Conservation (phyloP, 257 asterid genomes). For the Salvia rosmarinus region DNA sequence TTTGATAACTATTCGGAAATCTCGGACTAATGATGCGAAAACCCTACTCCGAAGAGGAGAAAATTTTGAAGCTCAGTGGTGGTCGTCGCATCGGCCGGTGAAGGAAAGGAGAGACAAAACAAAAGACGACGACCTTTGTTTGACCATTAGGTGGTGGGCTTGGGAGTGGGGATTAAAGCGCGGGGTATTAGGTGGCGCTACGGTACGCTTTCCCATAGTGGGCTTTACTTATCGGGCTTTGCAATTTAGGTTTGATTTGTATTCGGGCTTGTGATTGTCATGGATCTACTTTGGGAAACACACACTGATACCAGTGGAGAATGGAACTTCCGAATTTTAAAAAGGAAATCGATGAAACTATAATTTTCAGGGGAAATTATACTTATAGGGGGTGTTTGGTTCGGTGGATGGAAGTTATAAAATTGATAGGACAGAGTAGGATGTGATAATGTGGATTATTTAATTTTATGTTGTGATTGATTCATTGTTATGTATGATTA, state of each 20-base stretch:
- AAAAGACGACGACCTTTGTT: constrained; percentile 41
- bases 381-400: too few species aligned
- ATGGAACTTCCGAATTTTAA: too few species aligned
- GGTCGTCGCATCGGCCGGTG: constrained; percentile 38
- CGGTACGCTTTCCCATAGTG: background rate
- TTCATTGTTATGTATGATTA: too few species aligned
- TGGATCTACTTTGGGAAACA: background rate
- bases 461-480: too few species aligned
- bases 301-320: too few species aligned
- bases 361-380: too few species aligned
- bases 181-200: constrained; percentile 27
- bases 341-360: too few species aligned
- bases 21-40: background rate
- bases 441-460: too few species aligned
- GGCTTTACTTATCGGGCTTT: background rate
- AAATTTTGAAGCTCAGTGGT: constrained; percentile 20
- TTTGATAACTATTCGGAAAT: background rate
- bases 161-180: background rate
- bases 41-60: background rate
- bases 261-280: background rate
- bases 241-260: background rate
- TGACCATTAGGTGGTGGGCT: constrained; percentile 40
- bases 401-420: too few species aligned
- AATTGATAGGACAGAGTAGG: too few species aligned
- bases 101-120: constrained; percentile 30